A percentile compares a stretch with the other conserved stretches of the same genome.
These are phyloP conservation scores for Nothomitra cinnamomea DNA, from an alignment of 2,329 filamentous ascomycete species.

Conservation along the genomic window DNA sequence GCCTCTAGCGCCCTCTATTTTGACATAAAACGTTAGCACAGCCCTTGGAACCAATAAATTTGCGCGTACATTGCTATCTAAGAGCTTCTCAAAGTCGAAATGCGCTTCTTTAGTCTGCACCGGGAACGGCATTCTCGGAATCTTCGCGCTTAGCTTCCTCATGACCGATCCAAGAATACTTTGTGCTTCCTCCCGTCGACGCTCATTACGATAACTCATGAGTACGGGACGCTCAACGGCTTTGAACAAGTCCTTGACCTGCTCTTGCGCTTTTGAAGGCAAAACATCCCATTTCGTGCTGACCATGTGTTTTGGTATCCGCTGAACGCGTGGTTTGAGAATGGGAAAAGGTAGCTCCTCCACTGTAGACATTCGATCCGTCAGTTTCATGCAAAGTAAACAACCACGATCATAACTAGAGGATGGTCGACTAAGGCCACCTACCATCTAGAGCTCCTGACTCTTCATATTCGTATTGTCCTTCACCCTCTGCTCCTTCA, in stretches of 20 bases:
- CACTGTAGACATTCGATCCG: background rate
- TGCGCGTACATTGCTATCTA: conserved; percentile 33
- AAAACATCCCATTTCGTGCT: conserved; percentile 35
- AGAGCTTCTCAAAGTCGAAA: conserved; percentile 48
- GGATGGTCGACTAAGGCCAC: background rate
- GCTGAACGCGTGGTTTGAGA: conserved; percentile 19
- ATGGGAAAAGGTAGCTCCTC: conserved; percentile 3
- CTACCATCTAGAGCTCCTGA: background rate
- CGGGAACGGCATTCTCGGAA: conserved; percentile 49
- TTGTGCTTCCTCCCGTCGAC: conserved; percentile 33
- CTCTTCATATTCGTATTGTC: background rate
- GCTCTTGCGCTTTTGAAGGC: conserved; percentile 34
- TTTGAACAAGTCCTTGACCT: conserved; percentile 37
- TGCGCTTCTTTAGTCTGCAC: conserved; percentile 34
- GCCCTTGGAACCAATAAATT: background rate
- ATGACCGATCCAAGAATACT: conserved; percentile 38
- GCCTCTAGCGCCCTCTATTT: conserved; percentile 30
- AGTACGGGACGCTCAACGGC: conserved; percentile 46
- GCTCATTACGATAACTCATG: conserved; percentile 31
- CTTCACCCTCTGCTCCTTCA: background rate
- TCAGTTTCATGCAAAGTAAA: background rate
- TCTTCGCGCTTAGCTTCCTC: conserved; percentile 37
- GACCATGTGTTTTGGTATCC: conserved; percentile 21
- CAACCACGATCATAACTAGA: too few relatives aligned
- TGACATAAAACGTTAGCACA: background rate